A percentile compares a stretch with the other conserved stretches of the same genome.
These are phyloP conservation scores for Grigorovia humatica DNA, from an alignment of 805 yeast genomes.

Conservation along the genomic window DNA sequence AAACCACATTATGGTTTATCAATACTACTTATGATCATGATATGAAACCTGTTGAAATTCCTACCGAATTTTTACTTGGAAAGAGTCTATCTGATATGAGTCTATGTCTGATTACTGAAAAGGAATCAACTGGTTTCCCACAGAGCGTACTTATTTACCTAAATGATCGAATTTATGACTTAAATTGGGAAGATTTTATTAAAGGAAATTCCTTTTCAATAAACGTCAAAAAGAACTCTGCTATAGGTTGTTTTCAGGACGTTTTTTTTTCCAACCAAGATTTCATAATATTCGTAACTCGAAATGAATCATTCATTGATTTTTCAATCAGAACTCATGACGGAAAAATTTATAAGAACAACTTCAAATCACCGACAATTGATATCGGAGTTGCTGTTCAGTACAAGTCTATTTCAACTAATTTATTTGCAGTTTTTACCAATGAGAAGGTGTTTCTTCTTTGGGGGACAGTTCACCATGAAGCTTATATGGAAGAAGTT, in stretches of 20 bases:
- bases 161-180: too few species aligned
- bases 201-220: too few species aligned
- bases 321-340: neutral
- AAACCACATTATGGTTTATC: neutral
- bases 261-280: neutral
- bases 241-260: neutral
- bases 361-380: neutral
- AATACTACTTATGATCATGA: neutral
- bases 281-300: neutral
- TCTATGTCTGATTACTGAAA: too few species aligned
- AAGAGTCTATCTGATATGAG: neutral
- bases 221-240: neutral
- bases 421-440: neutral
- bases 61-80: neutral
- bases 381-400: neutral
- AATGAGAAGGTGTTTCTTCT: neutral
- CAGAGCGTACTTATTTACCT: too few species aligned
- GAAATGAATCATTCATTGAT: neutral
- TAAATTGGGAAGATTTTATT: too few species aligned
- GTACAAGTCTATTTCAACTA: neutral
- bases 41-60: neutral
- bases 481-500: neutral
- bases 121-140: too few species aligned
- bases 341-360: neutral
- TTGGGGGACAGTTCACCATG: neutral